Base-by-base conservation (phyloP, 192 early-diverging fungal genomes). In the Rhizoclosmatium sp. region DNA sequence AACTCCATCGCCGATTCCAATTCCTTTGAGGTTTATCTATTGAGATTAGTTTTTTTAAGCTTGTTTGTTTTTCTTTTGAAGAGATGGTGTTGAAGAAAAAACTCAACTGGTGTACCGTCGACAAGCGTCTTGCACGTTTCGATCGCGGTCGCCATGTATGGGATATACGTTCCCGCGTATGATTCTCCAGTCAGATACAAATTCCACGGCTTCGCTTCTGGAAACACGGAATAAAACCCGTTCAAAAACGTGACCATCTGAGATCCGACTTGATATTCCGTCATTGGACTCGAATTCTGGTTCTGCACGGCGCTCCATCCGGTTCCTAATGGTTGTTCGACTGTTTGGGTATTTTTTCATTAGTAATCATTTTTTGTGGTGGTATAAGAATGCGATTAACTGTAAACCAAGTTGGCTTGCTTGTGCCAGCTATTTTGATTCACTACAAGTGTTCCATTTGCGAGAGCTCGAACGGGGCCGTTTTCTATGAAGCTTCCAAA, bases 91-190 rank as follows among this genome's bases (percentile, higher is more conserved):
- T 31, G 31, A 31, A 31, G 31, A 31, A 31, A 31, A 31, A 31
- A 31, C 31, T 31, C 31, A 31, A 31, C 31, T 31, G 42, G 39
- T 47, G 16, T 23, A 10, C 40, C 64, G 9, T 71, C 68, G 40
- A 64, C 47, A 45, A 65, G 48, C 4, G 40, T 19, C 16, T 67
- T 31, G 69, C 78, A 78, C 19, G 41, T 56, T 40, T 60, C 47
- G 59, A 85, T 81, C n/a, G 76, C 78, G 4, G 59, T 56, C 42
- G 66, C 78, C 41, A 85, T 85, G 66, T 82, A 85, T 21, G 85
- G 85, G 47, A 85, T 83, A 65, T 85, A 85, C 0, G 66, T 58
- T 0, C 85, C 85, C 9, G 85, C 85, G 47, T 81, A 86, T 47
- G 65, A 71, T 65, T 86, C 85, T 21, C 85, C 85, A 19, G 81